Evolutionary conservation across 495 filamentous ascomycete genomes (phyloP).

Genomic region (Tuber indicum): DNA sequence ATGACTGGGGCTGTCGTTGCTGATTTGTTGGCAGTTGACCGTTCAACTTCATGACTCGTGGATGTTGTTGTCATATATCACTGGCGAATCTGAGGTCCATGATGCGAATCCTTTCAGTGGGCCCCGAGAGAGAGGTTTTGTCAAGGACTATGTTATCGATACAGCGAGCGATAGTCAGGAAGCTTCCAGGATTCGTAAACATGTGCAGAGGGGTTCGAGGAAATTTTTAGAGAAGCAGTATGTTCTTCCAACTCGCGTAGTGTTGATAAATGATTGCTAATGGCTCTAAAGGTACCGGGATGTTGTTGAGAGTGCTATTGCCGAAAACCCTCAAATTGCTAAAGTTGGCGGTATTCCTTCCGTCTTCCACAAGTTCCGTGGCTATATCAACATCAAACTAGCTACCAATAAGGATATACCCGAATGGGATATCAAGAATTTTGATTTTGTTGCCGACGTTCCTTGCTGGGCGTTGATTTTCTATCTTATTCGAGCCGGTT

Average conservation of each 20-base stretch:
- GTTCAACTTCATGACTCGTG: conserved; percentile 41
- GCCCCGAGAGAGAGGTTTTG: conserved; percentile 37
- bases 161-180: conserved; percentile 32
- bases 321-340: conserved; percentile 78
- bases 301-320: conserved; percentile 65
- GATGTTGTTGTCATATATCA: conserved; percentile 36
- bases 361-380: conserved; percentile 79
- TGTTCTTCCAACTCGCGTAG: background rate
- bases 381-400: conserved; percentile 58
- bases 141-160: conserved; percentile 37
- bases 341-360: conserved; percentile 84
- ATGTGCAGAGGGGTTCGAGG: conserved; percentile 39
- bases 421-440: conserved; percentile 39
- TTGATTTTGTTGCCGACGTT: conserved; percentile 39
- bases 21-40: conserved; percentile 34
- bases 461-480: conserved; percentile 85
- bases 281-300: conserved; percentile 52
- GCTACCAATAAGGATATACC: conserved; percentile 31
- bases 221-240: conserved; percentile 40
- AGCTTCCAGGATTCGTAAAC: conserved; percentile 32
- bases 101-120: conserved; percentile 37
- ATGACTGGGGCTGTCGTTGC: background rate
- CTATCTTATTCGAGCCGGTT: conserved; percentile 80
- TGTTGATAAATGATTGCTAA: conserved; percentile 10
- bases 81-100: conserved; percentile 32